phyloP scores from a whole-genome alignment of 768 basidiomycete species.

The Tricholoma hemisulphureum region DNA sequence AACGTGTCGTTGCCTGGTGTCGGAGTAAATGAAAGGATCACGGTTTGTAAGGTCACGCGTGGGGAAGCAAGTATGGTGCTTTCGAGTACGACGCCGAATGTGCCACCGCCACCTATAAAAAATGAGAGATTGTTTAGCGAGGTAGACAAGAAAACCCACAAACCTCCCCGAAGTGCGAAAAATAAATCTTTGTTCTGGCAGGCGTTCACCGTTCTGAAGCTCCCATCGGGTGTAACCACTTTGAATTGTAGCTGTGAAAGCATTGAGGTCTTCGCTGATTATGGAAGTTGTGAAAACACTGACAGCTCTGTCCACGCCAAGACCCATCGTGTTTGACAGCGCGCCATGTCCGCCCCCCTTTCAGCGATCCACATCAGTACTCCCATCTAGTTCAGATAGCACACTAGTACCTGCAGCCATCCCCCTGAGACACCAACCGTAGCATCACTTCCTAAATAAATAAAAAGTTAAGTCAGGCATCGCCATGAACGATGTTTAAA shows the following conservation, averaged over 20 bases:
- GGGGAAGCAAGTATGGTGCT: slow-evolving; percentile 39
- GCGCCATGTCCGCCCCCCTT: slow-evolving; percentile 46
- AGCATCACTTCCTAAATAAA: slow-evolving; percentile 32
- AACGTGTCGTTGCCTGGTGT: slow-evolving; percentile 15
- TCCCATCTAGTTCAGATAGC: neutral
- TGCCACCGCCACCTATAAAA: slow-evolving; percentile 42
- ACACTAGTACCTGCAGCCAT: slow-evolving; percentile 34
- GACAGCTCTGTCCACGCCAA: slow-evolving; percentile 47
- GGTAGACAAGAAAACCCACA: neutral
- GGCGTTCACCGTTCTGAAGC: slow-evolving; percentile 42
- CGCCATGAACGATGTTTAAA: neutral
- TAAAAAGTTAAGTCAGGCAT: neutral
- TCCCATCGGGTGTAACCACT: slow-evolving; percentile 54
- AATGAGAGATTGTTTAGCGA: neutral
- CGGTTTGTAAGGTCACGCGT: slow-evolving; percentile 34
- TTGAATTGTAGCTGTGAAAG: slow-evolving; percentile 43
- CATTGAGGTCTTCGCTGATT: neutral
- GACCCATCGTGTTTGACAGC: slow-evolving; percentile 43
- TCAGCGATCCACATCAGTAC: neutral
- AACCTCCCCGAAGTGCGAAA: slow-evolving; percentile 51
- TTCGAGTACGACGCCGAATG: slow-evolving; percentile 44
- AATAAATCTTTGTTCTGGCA: slow-evolving; percentile 54
- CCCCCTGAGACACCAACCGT: slow-evolving; percentile 43
- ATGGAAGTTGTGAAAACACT: slow-evolving; percentile 5
- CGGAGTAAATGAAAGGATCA: slow-evolving; percentile 32